Base-by-base conservation (phyloP, 2,329 filamentous ascomycete species). In the Verticillium longisporum region DNA sequence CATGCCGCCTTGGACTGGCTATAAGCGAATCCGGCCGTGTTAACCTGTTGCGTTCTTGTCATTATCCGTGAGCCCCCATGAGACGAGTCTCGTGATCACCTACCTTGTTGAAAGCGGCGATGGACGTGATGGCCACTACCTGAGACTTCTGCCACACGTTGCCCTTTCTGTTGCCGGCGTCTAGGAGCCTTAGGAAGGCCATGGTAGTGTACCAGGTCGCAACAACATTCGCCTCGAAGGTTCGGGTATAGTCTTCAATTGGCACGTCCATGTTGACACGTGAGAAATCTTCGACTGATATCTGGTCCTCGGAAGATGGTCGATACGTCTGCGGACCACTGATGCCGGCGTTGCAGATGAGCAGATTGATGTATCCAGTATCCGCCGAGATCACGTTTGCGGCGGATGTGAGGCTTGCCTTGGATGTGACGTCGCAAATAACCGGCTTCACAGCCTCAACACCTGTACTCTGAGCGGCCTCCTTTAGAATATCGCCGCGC, bases 1-100 rank as follows among this genome's bases (percentile, higher is more conserved):
- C 87, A 86, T 0, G 86, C 90, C 1, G 88, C 90, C 75, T 95
- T 95, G 61, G 85, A 88, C 14, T 89, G 83, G 18, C 89, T 90
- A 72, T 94, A 94, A 0, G 86, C 85, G 72, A 87, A 93, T 38
- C 92, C 90, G 32, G 88, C 88, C 33, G 91, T 80, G 0, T 83
- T 0, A 82, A 50, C 45, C 45, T 50, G n/a, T 50, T 50, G 18
- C 45, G 45, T 26, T 50, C n/a, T 18, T 26, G 26, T 26, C 21
- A 18, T 50, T 18, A 50, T 26, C n/a, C n/a, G 18, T 7, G 18
- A 13, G n/a, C 21, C 7, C n/a, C 45, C 45, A 21, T 7, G 18
- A 50, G 18, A 50, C 18, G 18, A 11, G 21, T 50, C 45, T 50
- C 9, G 7, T 50, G 18, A 10, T 26, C 7, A 50, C 87, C 80